Base-by-base conservation (phyloP, 495 filamentous ascomycete species). In the Talaromyces stipitatus region DNA sequence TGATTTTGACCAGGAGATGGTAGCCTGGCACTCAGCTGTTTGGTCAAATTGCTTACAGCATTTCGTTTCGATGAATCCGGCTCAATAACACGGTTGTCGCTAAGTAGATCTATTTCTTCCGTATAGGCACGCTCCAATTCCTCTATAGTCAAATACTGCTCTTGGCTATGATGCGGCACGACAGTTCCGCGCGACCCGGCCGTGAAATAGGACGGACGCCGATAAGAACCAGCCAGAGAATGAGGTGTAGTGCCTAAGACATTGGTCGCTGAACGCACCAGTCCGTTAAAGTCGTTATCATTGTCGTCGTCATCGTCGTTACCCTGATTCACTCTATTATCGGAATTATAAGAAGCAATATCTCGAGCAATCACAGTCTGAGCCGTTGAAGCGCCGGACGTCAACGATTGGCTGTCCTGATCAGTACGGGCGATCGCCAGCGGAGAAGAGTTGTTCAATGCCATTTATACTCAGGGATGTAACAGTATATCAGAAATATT, bases 31-130 rank as follows among this genome's bases (percentile, higher is more conserved):
- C 67, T 71, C 26, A 67, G 26, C 27, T 64, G 66, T 52, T 66
- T 71, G 50, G 65, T 61, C 14, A 68, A 41, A 32, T 66, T 63
- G 16, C 58, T 57, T 3, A 48, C 22, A 8, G 66, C 11, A 6
- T 62, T 61, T 10, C 53, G 54, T 58, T 73, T 70, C 4, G 73
- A 70, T 62, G 85, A 81, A 60, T 87, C 85, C 14, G 85, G 81
- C 7, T 83, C 79, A 12, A 91, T 79, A 56, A 94, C 66, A 62
- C 87, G 75, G 63, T 92, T 94, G 62, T 95, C 90, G 51, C 85
- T 76, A 26, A 95, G 68, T 41, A 96, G 70, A 57, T 85, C 83
- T 54, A 87, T 76, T 69, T 94, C 90, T 50, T 91, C 88, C 23
- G 82, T 72, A 18, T 85, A 78, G n/a, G 82, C 83, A 38, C 81